These are phyloP conservation scores for Podaxis carcinomalis DNA, from an alignment of 768 basidiomycete species.

Conservation along the genomic window DNA sequence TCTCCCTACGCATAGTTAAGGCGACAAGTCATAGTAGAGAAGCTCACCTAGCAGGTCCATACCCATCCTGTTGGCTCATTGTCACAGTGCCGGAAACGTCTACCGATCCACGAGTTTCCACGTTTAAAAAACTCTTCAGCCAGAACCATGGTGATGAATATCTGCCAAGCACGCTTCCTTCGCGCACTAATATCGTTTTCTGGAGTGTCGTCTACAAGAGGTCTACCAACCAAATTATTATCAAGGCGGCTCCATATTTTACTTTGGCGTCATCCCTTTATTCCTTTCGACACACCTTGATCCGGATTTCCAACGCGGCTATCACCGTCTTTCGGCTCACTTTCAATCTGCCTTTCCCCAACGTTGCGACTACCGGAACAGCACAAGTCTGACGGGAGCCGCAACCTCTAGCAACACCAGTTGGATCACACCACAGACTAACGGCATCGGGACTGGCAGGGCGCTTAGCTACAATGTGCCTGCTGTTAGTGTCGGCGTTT, in stretches of 20 bases:
- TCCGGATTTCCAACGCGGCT: slow-evolving; percentile 52
- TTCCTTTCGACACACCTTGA: background rate
- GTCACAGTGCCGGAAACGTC: background rate
- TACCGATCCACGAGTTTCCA: background rate
- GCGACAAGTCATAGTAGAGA: background rate
- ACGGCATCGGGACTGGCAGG: slow-evolving; percentile 40
- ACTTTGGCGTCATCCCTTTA: background rate
- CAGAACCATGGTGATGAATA: background rate
- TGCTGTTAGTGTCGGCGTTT: slow-evolving; percentile 36
- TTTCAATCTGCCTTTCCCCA: slow-evolving; percentile 51
- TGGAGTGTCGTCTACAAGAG: background rate
- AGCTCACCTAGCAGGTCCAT: slow-evolving; percentile 49
- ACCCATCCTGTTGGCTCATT: slow-evolving; percentile 12
- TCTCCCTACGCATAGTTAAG: slow-evolving; percentile 34
- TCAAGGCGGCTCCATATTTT: background rate
- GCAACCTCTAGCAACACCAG: slow-evolving; percentile 51
- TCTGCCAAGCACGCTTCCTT: background rate
- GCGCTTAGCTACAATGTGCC: slow-evolving; percentile 54
- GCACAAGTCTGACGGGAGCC: slow-evolving; percentile 46
- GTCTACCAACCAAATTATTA: background rate
- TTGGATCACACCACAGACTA: slow-evolving; percentile 41
- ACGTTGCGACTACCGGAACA: slow-evolving; percentile 39
- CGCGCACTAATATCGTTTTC: background rate
- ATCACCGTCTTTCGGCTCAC: slow-evolving; percentile 34
- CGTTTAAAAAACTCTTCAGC: background rate